Percentiles rank a stretch among this genome's conserved stretches.
Evolutionary conservation across 2,329 filamentous ascomycete genomes (phyloP).

Genomic region (Neofusicoccum ribis): DNA sequence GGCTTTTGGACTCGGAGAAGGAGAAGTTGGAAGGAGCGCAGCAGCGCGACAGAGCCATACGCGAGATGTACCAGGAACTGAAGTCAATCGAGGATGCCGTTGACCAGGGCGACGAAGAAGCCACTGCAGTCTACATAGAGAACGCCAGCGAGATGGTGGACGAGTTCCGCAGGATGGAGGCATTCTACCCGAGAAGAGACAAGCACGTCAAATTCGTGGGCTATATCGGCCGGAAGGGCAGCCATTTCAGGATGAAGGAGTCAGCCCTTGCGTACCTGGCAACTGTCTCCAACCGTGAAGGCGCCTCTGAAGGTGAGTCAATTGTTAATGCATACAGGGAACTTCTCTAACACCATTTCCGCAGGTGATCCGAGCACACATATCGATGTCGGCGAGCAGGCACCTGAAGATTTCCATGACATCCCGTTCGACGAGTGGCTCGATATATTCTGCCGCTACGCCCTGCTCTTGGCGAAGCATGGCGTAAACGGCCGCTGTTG

Average conservation of each 20-base stretch:
- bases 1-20: constrained; percentile 7
- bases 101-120: constrained; percentile 51
- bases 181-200: constrained; percentile 58
- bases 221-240: constrained; percentile 36
- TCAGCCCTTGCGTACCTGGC: constrained; percentile 12
- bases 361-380: neutral
- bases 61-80: constrained; percentile 47
- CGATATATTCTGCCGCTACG: constrained; percentile 85
- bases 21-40: constrained; percentile 26
- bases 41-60: constrained; percentile 39
- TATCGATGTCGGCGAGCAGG: constrained; percentile 18
- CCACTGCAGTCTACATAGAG: constrained; percentile 58
- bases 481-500: constrained; percentile 74
- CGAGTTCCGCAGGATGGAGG: constrained; percentile 60
- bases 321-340: neutral
- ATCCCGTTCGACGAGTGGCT: constrained; percentile 85
- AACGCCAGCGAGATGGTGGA: constrained; percentile 59
- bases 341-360: neutral
- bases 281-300: constrained; percentile 23
- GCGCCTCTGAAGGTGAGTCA: constrained; percentile 44
- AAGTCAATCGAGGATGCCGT: constrained; percentile 43
- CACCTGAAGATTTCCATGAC: constrained; percentile 66
- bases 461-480: constrained; percentile 69
- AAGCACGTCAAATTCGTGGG: constrained; percentile 43
- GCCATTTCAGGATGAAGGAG: constrained; percentile 19